Conservation (phyloP, 768 basidiomycete genomes). For the Collybia mongolica region DNA sequence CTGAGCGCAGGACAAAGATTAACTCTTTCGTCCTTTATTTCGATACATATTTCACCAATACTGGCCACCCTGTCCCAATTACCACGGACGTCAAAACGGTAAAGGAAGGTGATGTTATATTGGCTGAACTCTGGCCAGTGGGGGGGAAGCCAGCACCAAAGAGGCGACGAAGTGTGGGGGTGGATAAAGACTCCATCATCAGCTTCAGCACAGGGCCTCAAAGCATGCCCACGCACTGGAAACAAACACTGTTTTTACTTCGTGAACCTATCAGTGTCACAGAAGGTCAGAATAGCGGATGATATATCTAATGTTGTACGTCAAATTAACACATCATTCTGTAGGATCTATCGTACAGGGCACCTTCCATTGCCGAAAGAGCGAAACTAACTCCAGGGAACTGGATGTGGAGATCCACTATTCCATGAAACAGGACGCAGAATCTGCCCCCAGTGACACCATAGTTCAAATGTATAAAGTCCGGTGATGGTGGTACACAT, state of each 20-base stretch:
- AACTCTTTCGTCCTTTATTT: slow-evolving; percentile 90
- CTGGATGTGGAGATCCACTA: slow-evolving; percentile 92
- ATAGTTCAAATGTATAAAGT: slow-evolving; percentile 80
- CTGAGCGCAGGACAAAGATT: slow-evolving; percentile 59
- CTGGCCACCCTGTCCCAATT: slow-evolving; percentile 51
- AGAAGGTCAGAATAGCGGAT: slow-evolving; percentile 52
- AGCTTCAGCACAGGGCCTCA: slow-evolving; percentile 92
- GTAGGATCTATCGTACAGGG: slow-evolving; percentile 76
- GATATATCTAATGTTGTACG: too few species aligned
- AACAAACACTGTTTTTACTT: slow-evolving; percentile 89
- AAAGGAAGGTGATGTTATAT: slow-evolving; percentile 54
- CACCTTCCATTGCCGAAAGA: slow-evolving; percentile 83
- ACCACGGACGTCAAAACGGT: slow-evolving; percentile 53
- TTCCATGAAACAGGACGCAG: slow-evolving; percentile 41
- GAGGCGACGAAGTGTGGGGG: slow-evolving; percentile 57
- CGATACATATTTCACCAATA: slow-evolving; percentile 84
- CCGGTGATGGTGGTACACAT: slow-evolving; percentile 38
- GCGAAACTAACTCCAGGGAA: slow-evolving; percentile 77
- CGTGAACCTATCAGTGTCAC: slow-evolving; percentile 72
- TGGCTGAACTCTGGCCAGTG: slow-evolving; percentile 83
- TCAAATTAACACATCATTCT: not conserved
- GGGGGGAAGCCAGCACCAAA: slow-evolving; percentile 62
- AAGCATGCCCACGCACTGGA: slow-evolving; percentile 94
- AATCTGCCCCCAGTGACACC: slow-evolving; percentile 33
- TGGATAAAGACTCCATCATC: slow-evolving; percentile 46